Base-by-base conservation (phyloP, 148 eudicot species). In the Rhododendron vialii region DNA sequence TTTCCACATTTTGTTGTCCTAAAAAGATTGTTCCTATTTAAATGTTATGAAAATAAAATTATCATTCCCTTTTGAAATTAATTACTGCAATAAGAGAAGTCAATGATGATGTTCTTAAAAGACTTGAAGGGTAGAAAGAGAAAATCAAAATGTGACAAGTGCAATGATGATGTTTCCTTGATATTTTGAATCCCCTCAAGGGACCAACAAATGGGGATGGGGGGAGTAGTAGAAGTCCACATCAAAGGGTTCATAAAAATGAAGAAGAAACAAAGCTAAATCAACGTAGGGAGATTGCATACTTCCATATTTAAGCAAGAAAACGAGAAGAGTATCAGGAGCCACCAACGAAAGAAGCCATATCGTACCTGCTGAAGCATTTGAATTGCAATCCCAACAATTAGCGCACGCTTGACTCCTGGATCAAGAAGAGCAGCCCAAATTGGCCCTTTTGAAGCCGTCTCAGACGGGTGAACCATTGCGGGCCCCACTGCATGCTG, bases 301-400 rank as follows among this genome's bases (percentile, higher is more conserved):
- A 67, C 65, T 69, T 26, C 36, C 12, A 45, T 45, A 43, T 67
- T 61, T 30, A 83, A 22, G 14, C 1, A 77, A 59, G 22, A 48
- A 51, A 35, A 26, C 17, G 33, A 48, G 38, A 78, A 76, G 51
- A 28, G 13, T n/a, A 82, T 35, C n/a, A 59, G 77, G 26, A 74
- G 26, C 45, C 22, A 18, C 8, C 73, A 80, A 53, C 24, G 20
- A 80, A 82, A 87, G 43, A 83, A 71, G 22, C 9, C 59, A 78
- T 86, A 79, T 87, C 84, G 26, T 86, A 94, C 98, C 97, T 95
- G 98, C 87, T 95, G 97, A 84, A 94, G 96, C 69, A 95, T 65
- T 82, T 95, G 98, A 88, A 95, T 94, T 78, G 95, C 95, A 35
- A 95, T 55, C 36, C 98, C 98, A 88, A 95, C 96, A 73, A 93